Base-by-base conservation (phyloP, 257 asterid genomes). In the Ehretia macrophylla region DNA sequence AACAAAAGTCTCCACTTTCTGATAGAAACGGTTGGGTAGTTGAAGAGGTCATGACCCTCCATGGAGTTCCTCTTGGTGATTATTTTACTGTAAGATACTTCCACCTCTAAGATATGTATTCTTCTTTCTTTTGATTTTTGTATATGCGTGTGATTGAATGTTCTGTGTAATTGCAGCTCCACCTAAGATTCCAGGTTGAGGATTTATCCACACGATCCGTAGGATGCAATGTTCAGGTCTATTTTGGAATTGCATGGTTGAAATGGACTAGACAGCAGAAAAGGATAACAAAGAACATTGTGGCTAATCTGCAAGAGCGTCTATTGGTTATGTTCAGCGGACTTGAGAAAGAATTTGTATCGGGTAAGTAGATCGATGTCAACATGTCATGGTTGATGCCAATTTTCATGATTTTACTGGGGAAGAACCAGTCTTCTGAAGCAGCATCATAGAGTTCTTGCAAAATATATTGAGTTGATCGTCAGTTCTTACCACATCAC, bases 11-110 rank as follows among this genome's bases (percentile, higher is more conserved):
- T 51, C 81, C 82, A 17, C 87, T 81, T 55, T 49, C 82, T 35
- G 91, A 75, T 46, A 71, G 57, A 72, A 73, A 71, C 12, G 96
- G 96, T 8, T 93, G 97, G 97, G 85, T 93, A 54, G 64, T 93
- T 51, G 96, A 93, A 75, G 99, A 93, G 71, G 86, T 89, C 83
- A 85, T 93, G 94, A 89, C 99, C 48, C 96, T 93, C 70, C 97
- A 85, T 10, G 97, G 93, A 51, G 77, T 93, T 66, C 99, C 99
- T 37, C 87, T 93, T 11, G 96, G 97, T 32, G 99, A 93, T 79
- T 93, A 60, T 77, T 93, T 89, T 78, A 83, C 77, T 48, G 99
- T 92, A 88, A 23, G 90, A 20, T 19, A 48, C 20, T 50, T 19
- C 8, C 55, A 35, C 17, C 58, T 20, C 17, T 56, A 32, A 17